phyloP scores from a whole-genome alignment of 305 asterid genomes.

The Stenogyne calaminthoides region DNA sequence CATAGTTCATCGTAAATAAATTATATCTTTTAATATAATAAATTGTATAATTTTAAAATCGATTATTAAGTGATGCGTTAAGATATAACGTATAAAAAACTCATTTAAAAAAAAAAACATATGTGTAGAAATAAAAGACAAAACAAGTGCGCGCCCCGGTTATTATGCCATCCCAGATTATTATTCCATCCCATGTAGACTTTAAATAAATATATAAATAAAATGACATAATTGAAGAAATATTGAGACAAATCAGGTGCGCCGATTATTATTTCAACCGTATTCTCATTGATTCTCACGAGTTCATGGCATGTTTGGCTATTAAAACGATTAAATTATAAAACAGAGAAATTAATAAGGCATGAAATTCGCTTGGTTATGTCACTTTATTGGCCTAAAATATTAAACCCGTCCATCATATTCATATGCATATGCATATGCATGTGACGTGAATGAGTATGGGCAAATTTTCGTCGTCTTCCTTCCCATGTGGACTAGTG shows the following conservation, averaged over 20 bases:
- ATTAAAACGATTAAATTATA: background rate
- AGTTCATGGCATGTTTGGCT: constrained; percentile 14
- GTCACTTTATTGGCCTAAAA: background rate
- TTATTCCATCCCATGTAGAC: no score
- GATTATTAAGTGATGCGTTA: no score
- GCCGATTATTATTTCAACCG: background rate
- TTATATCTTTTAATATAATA: no score
- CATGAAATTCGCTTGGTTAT: background rate
- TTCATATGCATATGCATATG: background rate
- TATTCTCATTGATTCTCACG: background rate
- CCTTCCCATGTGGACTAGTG: background rate
- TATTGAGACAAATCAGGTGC: background rate
- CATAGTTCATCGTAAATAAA: no score
- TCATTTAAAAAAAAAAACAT: no score
- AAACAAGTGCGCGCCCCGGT: no score
- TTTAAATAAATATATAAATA: no score
- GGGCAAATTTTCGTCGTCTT: background rate
- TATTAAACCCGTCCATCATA: background rate
- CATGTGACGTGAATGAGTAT: background rate
- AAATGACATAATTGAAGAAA: background rate
- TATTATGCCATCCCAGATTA: no score
- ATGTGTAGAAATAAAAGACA: no score
- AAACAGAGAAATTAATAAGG: background rate
- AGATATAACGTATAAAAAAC: no score
- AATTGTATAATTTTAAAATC: no score